A percentile compares a stretch with the other conserved stretches of the same genome.
These are phyloP conservation scores for Globisporangium okanoganense DNA, from an alignment of 352 stramenopile genomes.

Conservation along the genomic window DNA sequence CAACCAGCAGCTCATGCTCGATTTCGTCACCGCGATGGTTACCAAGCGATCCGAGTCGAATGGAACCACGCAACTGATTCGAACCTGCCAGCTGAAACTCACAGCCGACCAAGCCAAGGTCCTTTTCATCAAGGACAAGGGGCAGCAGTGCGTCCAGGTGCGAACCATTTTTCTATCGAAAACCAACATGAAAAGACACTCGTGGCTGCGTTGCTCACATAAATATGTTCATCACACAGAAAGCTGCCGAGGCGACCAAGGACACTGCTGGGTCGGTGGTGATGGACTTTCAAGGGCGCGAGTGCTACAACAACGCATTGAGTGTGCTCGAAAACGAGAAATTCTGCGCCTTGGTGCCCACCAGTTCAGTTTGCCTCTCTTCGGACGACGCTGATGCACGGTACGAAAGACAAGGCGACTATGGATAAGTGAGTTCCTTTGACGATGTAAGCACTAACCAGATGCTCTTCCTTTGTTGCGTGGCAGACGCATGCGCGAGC, in stretches of 20 bases:
- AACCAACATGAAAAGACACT: not conserved
- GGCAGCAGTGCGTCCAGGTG: conserved; percentile 4
- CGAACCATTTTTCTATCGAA: not conserved
- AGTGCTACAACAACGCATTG: conserved; percentile 17
- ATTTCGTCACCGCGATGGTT: conserved; percentile 37
- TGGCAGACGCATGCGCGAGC: conserved; percentile 28
- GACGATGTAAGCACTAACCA: not conserved
- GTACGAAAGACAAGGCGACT: conserved; percentile 17
- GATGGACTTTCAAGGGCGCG: conserved; percentile 53
- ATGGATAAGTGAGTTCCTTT: not conserved
- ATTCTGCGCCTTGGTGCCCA: conserved; percentile 17
- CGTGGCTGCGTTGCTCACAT: not conserved
- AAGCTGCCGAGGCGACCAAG: conserved; percentile 25
- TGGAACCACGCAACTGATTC: conserved; percentile 29
- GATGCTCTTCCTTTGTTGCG: not conserved
- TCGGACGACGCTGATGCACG: conserved; percentile 22
- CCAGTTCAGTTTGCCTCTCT: conserved; percentile 26
- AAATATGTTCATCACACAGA: conserved; percentile 17
- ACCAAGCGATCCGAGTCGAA: conserved; percentile 5
- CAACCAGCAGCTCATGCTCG: conserved; percentile 34
- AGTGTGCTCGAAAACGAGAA: conserved; percentile 20
- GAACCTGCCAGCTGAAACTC: conserved; percentile 50
- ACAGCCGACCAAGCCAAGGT: conserved; percentile 27
- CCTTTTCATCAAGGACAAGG: conserved; percentile 25
- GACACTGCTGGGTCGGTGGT: conserved; percentile 36